These are phyloP conservation scores for Boletus tylopilopsis DNA, from an alignment of 768 basidiomycete species.

Conservation along the genomic window DNA sequence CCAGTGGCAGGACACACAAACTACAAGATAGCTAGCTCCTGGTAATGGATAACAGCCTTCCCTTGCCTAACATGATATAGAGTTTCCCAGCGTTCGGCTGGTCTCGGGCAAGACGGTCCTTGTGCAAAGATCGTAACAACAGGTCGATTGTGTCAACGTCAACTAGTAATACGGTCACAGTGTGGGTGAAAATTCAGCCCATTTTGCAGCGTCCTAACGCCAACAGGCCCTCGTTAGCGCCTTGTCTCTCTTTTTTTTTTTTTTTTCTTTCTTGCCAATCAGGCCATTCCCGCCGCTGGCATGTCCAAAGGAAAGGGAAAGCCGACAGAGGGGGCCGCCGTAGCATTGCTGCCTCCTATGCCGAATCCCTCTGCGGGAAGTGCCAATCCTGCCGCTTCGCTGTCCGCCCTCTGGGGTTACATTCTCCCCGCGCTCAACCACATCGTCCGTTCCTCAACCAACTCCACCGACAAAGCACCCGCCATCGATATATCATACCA, in stretches of 20 bases:
- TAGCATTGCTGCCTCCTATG: conserved; percentile 33
- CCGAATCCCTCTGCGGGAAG: conserved; percentile 58
- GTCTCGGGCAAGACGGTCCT: conserved; percentile 1
- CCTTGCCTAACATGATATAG: background rate
- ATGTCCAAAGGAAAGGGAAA: conserved; percentile 33
- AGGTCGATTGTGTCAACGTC: conserved; percentile 5
- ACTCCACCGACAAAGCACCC: conserved; percentile 58
- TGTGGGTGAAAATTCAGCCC: background rate
- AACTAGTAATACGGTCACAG: background rate
- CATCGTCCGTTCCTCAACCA: conserved; percentile 67
- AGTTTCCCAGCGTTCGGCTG: conserved; percentile 10
- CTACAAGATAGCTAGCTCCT: no score
- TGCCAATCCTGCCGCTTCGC: conserved; percentile 70
- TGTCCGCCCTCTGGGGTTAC: conserved; percentile 72
- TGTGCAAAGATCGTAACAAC: conserved; percentile 4
- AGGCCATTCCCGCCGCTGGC: no score
- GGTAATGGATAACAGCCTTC: background rate
- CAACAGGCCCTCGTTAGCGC: conserved; percentile 6
- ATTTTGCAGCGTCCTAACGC: conserved; percentile 6
- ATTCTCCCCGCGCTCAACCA: conserved; percentile 72
- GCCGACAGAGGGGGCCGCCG: conserved; percentile 14
- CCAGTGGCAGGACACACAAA: no score
- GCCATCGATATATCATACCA: conserved; percentile 69
- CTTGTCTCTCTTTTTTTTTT: background rate
- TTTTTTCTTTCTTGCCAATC: background rate